These are phyloP conservation scores for Candida frijolesensis DNA, from an alignment of 1,139 yeast species.

Conservation along the genomic window DNA sequence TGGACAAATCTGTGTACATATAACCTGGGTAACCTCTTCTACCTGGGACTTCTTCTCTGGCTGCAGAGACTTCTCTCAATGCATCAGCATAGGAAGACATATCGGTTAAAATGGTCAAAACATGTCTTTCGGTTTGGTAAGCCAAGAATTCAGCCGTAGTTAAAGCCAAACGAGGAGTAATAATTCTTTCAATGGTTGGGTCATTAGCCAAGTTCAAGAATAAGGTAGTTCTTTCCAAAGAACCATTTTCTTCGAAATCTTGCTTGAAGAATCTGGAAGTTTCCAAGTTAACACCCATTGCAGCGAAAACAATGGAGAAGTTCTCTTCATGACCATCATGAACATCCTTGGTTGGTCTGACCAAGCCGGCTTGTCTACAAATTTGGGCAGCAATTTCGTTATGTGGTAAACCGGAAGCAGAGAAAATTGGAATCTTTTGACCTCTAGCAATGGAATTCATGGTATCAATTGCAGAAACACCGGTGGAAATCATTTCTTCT, in stretches of 20 bases:
- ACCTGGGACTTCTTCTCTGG: conserved; percentile 99
- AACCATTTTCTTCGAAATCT: conserved; percentile 98
- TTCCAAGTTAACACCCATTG: conserved; percentile 61
- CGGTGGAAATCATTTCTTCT: conserved; percentile 99
- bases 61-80: conserved; percentile 98
- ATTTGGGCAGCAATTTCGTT: conserved; percentile 99
- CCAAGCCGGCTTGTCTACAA: conserved; percentile 99
- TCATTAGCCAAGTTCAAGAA: conserved; percentile 97
- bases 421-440: conserved; percentile 97
- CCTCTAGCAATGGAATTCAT: conserved; percentile 99
- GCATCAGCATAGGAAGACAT: conserved; percentile 99
- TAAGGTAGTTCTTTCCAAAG: conserved; percentile 94
- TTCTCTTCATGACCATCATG: conserved; percentile 99
- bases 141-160: conserved; percentile 99
- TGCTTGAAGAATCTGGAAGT: conserved; percentile 73
- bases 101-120: conserved; percentile 94
- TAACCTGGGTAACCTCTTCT: conserved; percentile 99
- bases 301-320: conserved; percentile 98
- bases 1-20: conserved; percentile 99
- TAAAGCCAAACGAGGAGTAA: conserved; percentile 98
- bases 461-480: conserved; percentile 97
- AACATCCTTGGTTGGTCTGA: conserved; percentile 98
- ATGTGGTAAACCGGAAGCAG: conserved; percentile 99
- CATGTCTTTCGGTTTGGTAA: conserved; percentile 98
- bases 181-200: conserved; percentile 98